Base-by-base conservation (phyloP, 176 grass and related monocot genomes). In the Poa annua region DNA sequence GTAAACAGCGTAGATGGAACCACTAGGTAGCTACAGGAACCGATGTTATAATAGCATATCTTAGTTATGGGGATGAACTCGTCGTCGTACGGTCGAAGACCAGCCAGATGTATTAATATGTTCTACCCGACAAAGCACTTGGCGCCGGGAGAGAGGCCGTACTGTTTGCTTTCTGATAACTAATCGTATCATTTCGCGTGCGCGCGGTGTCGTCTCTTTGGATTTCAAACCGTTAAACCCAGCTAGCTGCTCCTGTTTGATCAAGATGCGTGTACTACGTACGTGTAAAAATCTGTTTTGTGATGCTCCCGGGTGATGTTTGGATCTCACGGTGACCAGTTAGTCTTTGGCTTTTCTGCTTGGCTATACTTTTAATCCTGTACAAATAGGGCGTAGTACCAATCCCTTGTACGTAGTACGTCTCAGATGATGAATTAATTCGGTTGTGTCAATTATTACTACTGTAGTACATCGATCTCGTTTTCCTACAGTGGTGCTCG, bases 31-130 rank as follows among this genome's bases (percentile, higher is more conserved):
- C 63, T 44, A 15, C 66, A 61, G 52, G 7, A 24, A 47, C 3
- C 4, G 9, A 34, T 21, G 3, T 53, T 85, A 81, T 22, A 61
- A 44, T 85, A 89, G 5, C 77, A 85, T 89, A 85, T 85, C 87
- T 83, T 68, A 4, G 39, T 32, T 77, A 83, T 14, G 45, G 32
- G 75, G 54, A 59, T 75, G 82, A 76, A 50, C 51, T 60, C 32
- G n/a, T 16, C 7, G 63, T 41, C 3, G 87, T 89, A 81, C 87
- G 87, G 71, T 71, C 51, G 77, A 66, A 79, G 87, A 89, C 82
- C 69, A 42, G 50, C 77, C 69, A 42, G 60, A 83, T 38, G 20
- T 51, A 34, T 34, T 24, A 42, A 17, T 76, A 72, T 49, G 22
- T 48, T 57, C 49, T 13, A 20, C 71, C 76, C 82, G 87, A 85